Conservation (phyloP, 257 asterid species). For the Nyctanthes arbortristis region DNA sequence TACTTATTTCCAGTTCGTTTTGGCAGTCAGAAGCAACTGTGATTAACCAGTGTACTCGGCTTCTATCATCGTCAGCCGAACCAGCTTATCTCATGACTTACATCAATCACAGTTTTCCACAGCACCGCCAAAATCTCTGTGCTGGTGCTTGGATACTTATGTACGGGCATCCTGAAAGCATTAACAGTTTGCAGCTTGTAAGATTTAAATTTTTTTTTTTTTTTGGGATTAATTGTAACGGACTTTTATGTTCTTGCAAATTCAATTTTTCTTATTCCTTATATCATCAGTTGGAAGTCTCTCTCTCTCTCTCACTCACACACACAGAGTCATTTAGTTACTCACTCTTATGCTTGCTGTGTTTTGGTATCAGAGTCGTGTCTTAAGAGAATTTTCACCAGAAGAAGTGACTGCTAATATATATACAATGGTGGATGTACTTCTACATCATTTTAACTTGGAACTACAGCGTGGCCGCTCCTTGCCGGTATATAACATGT, state of each 20-base stretch:
- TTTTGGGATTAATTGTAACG: not conserved
- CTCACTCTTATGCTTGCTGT: conserved; percentile 16
- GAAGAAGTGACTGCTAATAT: conserved; percentile 96
- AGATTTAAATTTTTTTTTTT: conserved; percentile 24
- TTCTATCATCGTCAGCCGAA: conserved; percentile 87
- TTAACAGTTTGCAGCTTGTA: conserved; percentile 86
- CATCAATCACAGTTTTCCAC: conserved; percentile 78
- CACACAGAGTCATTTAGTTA: too few relatives aligned
- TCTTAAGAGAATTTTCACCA: conserved; percentile 90
- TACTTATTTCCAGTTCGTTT: conserved; percentile 17
- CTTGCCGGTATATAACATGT: conserved; percentile 64
- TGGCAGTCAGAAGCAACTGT: conserved; percentile 93
- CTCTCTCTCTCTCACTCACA: conserved; percentile 12
- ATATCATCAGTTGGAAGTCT: conserved; percentile 10
- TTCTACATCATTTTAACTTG: conserved; percentile 79
- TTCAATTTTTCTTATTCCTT: conserved; percentile 3
- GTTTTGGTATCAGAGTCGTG: conserved; percentile 82
- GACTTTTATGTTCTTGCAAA: conserved; percentile 14
- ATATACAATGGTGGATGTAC: conserved; percentile 93
- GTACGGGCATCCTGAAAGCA: conserved; percentile 93
- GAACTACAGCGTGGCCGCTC: conserved; percentile 93
- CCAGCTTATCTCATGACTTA: conserved; percentile 81
- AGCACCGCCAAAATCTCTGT: conserved; percentile 91
- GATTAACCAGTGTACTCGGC: conserved; percentile 87
- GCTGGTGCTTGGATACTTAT: conserved; percentile 97